Percentiles rank a stretch among this genome's conserved stretches.
These are phyloP conservation scores for Saitozyma sp. DNA, from an alignment of 768 basidiomycete genomes.

Conservation along the genomic window DNA sequence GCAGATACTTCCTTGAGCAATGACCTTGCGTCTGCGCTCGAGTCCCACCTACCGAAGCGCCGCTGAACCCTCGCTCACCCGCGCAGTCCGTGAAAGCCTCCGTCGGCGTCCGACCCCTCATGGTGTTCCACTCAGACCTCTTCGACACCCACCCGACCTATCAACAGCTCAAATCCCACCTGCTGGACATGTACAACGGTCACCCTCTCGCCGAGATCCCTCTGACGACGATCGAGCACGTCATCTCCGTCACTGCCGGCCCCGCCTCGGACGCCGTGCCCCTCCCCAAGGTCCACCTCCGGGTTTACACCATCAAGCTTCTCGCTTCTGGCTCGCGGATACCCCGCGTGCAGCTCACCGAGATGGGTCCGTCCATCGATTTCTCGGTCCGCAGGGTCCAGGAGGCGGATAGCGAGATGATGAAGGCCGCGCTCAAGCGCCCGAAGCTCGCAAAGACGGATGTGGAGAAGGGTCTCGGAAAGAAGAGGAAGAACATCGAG, in stretches of 20 bases:
- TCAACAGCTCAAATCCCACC: slow-evolving; percentile 83
- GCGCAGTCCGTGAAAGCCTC: slow-evolving; percentile 80
- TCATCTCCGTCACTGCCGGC: slow-evolving; percentile 51
- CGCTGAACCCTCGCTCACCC: slow-evolving; percentile 5
- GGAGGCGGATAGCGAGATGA: slow-evolving; percentile 71
- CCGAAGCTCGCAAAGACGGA: slow-evolving; percentile 88
- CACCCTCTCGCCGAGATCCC: slow-evolving; percentile 80
- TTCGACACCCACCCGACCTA: slow-evolving; percentile 94
- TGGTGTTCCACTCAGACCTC: slow-evolving; percentile 93
- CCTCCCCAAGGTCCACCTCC: slow-evolving; percentile 83
- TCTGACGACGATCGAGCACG: slow-evolving; percentile 53
- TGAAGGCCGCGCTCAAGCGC: slow-evolving; percentile 75
- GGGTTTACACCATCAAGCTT: slow-evolving; percentile 76
- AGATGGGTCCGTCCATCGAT: slow-evolving; percentile 91
- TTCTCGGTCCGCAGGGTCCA: slow-evolving; percentile 73
- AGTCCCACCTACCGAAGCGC: no score
- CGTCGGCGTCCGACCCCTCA: slow-evolving; percentile 82
- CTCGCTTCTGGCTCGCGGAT: slow-evolving; percentile 74
- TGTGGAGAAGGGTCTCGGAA: slow-evolving; percentile 75
- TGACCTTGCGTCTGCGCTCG: no score
- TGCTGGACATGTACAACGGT: slow-evolving; percentile 83
- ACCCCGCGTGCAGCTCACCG: slow-evolving; percentile 76
- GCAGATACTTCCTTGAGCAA: no score
- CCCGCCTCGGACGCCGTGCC: slow-evolving; percentile 39
- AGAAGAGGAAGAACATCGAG: slow-evolving; percentile 83